Percentiles rank a stretch among this genome's conserved stretches.
Evolutionary conservation across 1,139 yeast genomes (phyloP).

Genomic region (Pichia sp.): DNA sequence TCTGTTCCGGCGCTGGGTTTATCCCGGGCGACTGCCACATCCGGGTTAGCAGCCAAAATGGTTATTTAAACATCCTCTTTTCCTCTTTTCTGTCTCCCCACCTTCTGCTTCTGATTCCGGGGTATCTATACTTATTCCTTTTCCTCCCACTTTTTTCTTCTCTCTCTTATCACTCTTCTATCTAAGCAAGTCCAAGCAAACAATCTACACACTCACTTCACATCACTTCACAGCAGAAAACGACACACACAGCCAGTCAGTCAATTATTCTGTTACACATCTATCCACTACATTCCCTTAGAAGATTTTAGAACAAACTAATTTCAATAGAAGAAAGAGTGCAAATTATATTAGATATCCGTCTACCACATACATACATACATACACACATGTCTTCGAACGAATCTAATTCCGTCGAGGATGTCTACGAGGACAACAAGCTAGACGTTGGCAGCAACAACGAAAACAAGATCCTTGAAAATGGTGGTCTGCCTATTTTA

Average conservation of each 20-base stretch:
- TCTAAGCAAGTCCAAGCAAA: no score
- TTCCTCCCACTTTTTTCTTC: no score
- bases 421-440: conserved; percentile 15
- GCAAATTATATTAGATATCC: background rate
- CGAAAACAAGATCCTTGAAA: background rate
- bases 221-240: no score
- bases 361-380: background rate
- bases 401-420: background rate
- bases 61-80: background rate
- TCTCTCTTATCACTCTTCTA: no score
- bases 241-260: no score
- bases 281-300: background rate
- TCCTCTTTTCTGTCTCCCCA: background rate
- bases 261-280: background rate
- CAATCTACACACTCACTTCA: no score
- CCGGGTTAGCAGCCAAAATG: no score
- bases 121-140: background rate
- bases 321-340: no score
- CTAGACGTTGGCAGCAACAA: conserved; percentile 2
- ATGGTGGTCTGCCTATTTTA: background rate
- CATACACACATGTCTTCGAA: conserved; percentile 6
- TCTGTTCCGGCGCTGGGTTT: background rate
- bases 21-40: background rate
- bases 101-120: background rate
- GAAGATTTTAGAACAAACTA: background rate